These are phyloP conservation scores for Aspergillus bombycis DNA, from an alignment of 2,329 filamentous ascomycete genomes.

Conservation along the genomic window DNA sequence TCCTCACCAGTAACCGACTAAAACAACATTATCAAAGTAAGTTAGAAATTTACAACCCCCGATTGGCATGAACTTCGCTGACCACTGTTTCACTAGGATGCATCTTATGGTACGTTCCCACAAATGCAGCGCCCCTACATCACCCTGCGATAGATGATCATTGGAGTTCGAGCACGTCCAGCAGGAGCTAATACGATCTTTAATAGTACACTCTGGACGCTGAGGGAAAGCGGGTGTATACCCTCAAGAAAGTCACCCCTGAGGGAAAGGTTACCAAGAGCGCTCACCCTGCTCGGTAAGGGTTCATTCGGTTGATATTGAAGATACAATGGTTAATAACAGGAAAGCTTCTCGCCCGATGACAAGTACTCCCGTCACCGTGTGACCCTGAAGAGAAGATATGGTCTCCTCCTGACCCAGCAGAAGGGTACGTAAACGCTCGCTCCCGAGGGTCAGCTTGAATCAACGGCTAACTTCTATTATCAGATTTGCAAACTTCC, in stretches of 20 bases:
- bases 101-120: conserved; percentile 45
- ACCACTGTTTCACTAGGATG: conserved; percentile 31
- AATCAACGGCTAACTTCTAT: conserved; percentile 14
- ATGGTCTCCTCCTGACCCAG: conserved; percentile 84
- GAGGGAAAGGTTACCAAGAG: conserved; percentile 89
- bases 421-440: conserved; percentile 54
- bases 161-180: conserved; percentile 2
- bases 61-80: conserved; percentile 14
- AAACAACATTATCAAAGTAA: conserved; percentile 29
- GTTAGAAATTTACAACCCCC: conserved; percentile 12
- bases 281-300: conserved; percentile 79
- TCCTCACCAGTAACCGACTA: neutral
- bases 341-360: conserved; percentile 77
- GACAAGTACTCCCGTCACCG: conserved; percentile 97
- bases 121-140: conserved; percentile 8
- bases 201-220: conserved; percentile 76
- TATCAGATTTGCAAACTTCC: conserved; percentile 32
- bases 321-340: neutral
- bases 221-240: conserved; percentile 88
- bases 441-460: neutral
- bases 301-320: neutral
- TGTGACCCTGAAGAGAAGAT: conserved; percentile 92
- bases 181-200: conserved; percentile 10
- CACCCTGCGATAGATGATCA: neutral
- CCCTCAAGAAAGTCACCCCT: conserved; percentile 75